These are phyloP conservation scores for Curvularia sp. DNA, from an alignment of 2,329 filamentous ascomycete genomes.

Conservation along the genomic window DNA sequence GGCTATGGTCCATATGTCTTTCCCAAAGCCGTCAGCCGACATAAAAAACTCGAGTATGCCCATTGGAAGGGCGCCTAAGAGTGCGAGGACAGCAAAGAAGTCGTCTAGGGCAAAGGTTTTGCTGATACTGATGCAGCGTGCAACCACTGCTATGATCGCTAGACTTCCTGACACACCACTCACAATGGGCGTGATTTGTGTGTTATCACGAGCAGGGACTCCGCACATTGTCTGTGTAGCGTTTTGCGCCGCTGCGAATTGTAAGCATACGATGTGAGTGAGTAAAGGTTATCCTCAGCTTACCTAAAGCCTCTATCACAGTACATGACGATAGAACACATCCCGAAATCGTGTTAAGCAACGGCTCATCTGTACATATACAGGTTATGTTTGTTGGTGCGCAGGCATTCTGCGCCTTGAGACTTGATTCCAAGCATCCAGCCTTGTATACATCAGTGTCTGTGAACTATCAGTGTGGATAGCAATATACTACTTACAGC, in stretches of 20 bases:
- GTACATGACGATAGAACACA: conserved; percentile 22
- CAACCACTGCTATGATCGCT: conserved; percentile 40
- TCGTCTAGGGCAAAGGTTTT: conserved; percentile 22
- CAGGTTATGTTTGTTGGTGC: conserved; percentile 15
- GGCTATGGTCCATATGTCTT: conserved; percentile 60
- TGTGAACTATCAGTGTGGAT: neutral
- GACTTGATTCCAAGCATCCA: conserved; percentile 5
- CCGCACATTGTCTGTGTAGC: conserved; percentile 47
- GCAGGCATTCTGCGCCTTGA: conserved; percentile 13
- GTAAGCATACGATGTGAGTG: neutral
- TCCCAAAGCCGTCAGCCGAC: conserved; percentile 52
- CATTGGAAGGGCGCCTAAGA: conserved; percentile 20
- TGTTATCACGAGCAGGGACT: conserved; percentile 45
- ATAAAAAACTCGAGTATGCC: conserved; percentile 22
- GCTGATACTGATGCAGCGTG: conserved; percentile 28
- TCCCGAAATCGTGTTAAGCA: conserved; percentile 12
- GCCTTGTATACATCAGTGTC: conserved; percentile 2
- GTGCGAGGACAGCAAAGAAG: conserved; percentile 17
- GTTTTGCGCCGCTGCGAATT: conserved; percentile 47
- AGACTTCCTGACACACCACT: conserved; percentile 24
- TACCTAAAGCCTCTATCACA: conserved; percentile 21
- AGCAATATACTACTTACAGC: conserved; percentile 6
- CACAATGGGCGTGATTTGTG: conserved; percentile 38
- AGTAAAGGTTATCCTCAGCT: neutral
- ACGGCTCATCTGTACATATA: conserved; percentile 15